phyloP scores from a whole-genome alignment of 2,329 filamentous ascomycete genomes.

The Orbilia ellipsospora region DNA sequence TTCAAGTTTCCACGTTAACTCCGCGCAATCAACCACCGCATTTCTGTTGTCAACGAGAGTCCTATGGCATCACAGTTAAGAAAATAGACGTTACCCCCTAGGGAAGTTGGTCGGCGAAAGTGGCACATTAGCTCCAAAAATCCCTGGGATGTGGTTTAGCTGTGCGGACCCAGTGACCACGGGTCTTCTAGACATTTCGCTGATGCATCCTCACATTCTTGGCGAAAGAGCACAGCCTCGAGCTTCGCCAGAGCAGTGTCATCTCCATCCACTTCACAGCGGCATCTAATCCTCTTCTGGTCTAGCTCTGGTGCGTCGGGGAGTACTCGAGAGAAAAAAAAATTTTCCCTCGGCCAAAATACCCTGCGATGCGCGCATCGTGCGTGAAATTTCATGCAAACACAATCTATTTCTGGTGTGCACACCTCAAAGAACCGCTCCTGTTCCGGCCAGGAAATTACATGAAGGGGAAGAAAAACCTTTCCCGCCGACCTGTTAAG shows the following conservation, averaged over 20 bases:
- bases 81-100: constrained; percentile 29
- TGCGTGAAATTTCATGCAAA: constrained; percentile 35
- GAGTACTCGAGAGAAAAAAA: constrained; percentile 16
- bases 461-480: constrained; percentile 22
- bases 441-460: no score
- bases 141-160: constrained; percentile 6
- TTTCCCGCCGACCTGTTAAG: constrained; percentile 36
- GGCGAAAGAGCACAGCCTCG: constrained; percentile 49
- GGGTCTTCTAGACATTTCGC: not conserved
- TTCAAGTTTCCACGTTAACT: constrained; percentile 12
- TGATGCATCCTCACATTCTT: constrained; percentile 43
- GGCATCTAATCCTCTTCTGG: constrained; percentile 33
- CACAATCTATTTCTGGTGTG: constrained; percentile 26
- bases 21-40: not conserved
- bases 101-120: constrained; percentile 54
- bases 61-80: constrained; percentile 28
- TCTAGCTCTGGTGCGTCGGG: constrained; percentile 16
- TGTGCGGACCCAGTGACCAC: constrained; percentile 29
- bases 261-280: constrained; percentile 37
- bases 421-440: no score
- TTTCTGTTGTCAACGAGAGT: constrained; percentile 31
- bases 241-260: constrained; percentile 48
- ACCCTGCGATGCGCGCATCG: constrained; percentile 41
- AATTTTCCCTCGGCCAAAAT: constrained; percentile 17
- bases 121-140: constrained; percentile 27